Evolutionary conservation across 208 protist species (phyloP).

Genomic region (Strigomonas culicis): DNA sequence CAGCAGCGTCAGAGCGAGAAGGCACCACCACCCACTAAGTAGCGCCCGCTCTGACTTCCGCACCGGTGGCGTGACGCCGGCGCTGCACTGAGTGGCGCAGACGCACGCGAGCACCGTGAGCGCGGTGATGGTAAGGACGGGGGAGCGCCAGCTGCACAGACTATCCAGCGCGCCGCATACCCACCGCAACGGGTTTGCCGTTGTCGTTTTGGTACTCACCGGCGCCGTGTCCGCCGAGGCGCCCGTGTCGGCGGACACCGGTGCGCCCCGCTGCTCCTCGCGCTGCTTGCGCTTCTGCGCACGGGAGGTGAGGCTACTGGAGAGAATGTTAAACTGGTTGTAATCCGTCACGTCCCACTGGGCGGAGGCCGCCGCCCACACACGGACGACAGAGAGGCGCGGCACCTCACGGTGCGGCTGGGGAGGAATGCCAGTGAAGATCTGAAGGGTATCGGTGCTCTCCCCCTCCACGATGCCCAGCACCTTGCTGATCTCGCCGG

Average conservation of each 20-base stretch:
- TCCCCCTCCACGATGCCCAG: conserved; percentile 29
- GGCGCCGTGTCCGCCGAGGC: not conserved
- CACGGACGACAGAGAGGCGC: conserved; percentile 13
- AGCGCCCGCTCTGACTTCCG: too few relatives aligned
- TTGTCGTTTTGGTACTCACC: not conserved
- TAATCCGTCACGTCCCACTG: conserved; percentile 11
- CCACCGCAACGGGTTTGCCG: conserved; percentile 12
- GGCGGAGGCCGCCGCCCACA: conserved; percentile 14
- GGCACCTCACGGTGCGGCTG: conserved; percentile 15
- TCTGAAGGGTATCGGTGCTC: conserved; percentile 14
- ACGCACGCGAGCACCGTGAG: not conserved
- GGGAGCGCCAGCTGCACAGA: conserved; percentile 7
- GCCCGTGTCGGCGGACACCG: not conserved
- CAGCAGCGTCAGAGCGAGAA: not conserved
- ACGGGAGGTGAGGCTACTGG: not conserved
- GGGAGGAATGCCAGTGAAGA: conserved; percentile 16
- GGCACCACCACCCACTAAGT: not conserved
- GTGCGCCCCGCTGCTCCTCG: not conserved
- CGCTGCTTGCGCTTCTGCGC: too few relatives aligned
- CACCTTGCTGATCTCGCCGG: conserved; percentile 16
- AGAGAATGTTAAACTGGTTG: conserved; percentile 1
- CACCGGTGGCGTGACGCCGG: not conserved
- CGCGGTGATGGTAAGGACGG: not conserved
- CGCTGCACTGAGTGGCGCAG: not conserved
- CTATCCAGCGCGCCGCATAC: conserved; percentile 5